phyloP scores from a whole-genome alignment of 352 stramenopile species.

The Phytopythium mirpurense region DNA sequence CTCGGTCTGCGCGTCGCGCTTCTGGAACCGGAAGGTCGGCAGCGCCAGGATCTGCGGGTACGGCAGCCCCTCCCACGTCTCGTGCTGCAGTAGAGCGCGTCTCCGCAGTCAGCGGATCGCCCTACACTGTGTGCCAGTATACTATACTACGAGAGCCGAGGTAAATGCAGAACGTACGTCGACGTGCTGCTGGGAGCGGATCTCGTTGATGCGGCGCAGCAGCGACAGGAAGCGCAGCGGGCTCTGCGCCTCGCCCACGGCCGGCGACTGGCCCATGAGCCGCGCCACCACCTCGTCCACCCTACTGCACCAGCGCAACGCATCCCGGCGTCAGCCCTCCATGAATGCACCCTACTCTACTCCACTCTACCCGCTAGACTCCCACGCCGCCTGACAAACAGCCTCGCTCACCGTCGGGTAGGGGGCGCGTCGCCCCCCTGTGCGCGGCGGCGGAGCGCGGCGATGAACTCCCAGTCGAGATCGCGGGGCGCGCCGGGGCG shows the following conservation, averaged over 20 bases:
- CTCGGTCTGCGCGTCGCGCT: constrained; percentile 20
- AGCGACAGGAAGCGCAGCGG: constrained; percentile 72
- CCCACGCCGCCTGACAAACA: too few relatives aligned
- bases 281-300: constrained; percentile 21
- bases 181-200: constrained; percentile 78
- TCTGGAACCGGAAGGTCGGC: constrained; percentile 72
- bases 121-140: too few relatives aligned
- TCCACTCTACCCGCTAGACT: too few relatives aligned
- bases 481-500: constrained; percentile 20
- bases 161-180: constrained; percentile 44
- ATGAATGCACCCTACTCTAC: background rate
- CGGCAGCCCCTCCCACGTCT: constrained; percentile 68
- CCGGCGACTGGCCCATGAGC: constrained; percentile 18
- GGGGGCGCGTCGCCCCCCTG: background rate
- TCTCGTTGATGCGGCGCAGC: constrained; percentile 76
- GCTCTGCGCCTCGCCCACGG: constrained; percentile 34
- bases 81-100: constrained; percentile 17
- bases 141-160: too few relatives aligned
- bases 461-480: constrained; percentile 62
- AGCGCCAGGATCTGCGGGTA: constrained; percentile 81
- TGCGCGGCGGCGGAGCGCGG: constrained; percentile 35
- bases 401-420: background rate
- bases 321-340: background rate
- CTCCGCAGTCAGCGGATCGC: background rate
- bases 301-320: constrained; percentile 5